phyloP scores from a whole-genome alignment of 345 rosid genomes.

The Capsella bursapastoris region DNA sequence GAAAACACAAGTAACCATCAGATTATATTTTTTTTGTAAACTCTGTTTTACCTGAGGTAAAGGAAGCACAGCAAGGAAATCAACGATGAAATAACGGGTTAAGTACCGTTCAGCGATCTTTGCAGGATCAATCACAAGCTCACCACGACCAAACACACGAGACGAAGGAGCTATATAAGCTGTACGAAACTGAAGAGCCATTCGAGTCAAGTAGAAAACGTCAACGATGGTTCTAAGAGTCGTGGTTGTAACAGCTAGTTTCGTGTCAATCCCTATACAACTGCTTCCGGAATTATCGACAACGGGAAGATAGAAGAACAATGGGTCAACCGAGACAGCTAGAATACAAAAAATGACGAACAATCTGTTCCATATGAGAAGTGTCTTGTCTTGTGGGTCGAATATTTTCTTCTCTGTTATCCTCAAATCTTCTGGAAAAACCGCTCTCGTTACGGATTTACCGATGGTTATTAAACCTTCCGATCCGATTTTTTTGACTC shows the following conservation, averaged over 20 bases:
- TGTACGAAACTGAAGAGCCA: slow-evolving; percentile 84
- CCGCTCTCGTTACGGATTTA: slow-evolving; percentile 62
- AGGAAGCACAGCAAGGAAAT: slow-evolving; percentile 78
- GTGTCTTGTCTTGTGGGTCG: slow-evolving; percentile 88
- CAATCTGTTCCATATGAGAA: slow-evolving; percentile 77
- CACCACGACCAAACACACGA: slow-evolving; percentile 94
- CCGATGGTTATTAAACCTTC: slow-evolving; percentile 67
- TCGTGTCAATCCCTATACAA: slow-evolving; percentile 70
- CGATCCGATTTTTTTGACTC: slow-evolving; percentile 63
- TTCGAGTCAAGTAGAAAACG: slow-evolving; percentile 66
- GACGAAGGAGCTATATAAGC: slow-evolving; percentile 95
- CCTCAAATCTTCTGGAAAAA: slow-evolving; percentile 81
- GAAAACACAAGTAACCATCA: background rate
- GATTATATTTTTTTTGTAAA: background rate
- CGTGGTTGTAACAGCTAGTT: slow-evolving; percentile 63
- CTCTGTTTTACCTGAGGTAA: slow-evolving; percentile 69
- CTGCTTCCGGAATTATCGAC: slow-evolving; percentile 48
- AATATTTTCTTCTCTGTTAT: slow-evolving; percentile 70
- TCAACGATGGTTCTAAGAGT: slow-evolving; percentile 66
- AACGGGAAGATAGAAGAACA: slow-evolving; percentile 85
- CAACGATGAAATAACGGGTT: slow-evolving; percentile 71
- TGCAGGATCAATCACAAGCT: slow-evolving; percentile 84
- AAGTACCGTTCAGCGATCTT: slow-evolving; percentile 76
- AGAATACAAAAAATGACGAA: slow-evolving; percentile 76
- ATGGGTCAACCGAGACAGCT: slow-evolving; percentile 79